Evolutionary conservation across 1,139 yeast species (phyloP).

Genomic region (Pichia sp.): DNA sequence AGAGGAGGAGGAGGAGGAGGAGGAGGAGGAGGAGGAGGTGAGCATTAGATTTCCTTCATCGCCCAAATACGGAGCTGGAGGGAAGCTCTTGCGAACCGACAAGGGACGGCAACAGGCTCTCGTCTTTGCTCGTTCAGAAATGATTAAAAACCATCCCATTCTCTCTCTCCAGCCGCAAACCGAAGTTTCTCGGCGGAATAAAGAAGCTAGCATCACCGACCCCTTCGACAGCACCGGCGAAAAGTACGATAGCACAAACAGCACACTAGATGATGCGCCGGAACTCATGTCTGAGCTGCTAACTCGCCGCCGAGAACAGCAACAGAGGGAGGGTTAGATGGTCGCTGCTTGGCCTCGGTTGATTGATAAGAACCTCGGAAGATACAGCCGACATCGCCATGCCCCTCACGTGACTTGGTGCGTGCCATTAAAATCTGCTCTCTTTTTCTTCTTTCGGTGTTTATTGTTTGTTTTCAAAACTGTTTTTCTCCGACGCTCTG

Average conservation of each 20-base stretch:
- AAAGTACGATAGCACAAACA: not conserved
- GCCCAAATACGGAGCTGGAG: constrained; percentile 40
- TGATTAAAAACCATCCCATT: constrained; percentile 19
- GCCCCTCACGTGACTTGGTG: no score
- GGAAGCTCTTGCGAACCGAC: constrained; percentile 24
- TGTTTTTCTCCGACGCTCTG: no score
- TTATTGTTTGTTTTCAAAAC: not conserved
- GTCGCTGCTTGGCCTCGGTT: no score
- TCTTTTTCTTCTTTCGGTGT: not conserved
- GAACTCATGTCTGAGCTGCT: constrained; percentile 10
- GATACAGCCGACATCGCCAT: no score
- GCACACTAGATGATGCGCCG: constrained; percentile 14
- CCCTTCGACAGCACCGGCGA: not conserved
- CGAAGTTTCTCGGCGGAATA: not conserved
- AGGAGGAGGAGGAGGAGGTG: constrained; percentile 24
- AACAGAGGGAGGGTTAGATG: no score
- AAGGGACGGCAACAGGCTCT: constrained; percentile 28
- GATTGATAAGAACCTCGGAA: no score
- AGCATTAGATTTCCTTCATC: constrained; percentile 50
- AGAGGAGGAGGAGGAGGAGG: constrained; percentile 2
- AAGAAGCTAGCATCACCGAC: not conserved
- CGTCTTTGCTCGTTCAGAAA: constrained; percentile 26
- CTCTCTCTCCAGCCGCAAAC: constrained; percentile 13
- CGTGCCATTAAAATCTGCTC: no score
- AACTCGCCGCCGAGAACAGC: not conserved